Conservation (phyloP, 2,329 filamentous ascomycete genomes). For the Coccinonectria pachysandricola region DNA sequence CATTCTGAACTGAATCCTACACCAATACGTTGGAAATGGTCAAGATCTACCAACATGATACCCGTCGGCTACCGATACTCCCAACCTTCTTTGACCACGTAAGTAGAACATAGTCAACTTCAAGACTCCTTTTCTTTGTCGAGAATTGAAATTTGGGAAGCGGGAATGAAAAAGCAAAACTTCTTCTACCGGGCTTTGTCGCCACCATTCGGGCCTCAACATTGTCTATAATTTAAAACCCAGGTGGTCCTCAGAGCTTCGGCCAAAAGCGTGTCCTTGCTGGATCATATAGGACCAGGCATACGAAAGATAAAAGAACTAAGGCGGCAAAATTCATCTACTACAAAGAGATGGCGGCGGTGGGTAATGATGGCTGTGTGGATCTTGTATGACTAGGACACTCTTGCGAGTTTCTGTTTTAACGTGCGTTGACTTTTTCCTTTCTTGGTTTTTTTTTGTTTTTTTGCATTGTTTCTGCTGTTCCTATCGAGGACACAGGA, state of each 20-base stretch:
- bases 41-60: slow-evolving; percentile 13
- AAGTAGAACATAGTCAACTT: slow-evolving; percentile 17
- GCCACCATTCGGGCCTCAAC: too few species aligned
- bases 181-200: slow-evolving; percentile 22
- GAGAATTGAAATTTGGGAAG: slow-evolving; percentile 12
- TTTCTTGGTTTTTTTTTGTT: slow-evolving; percentile 11
- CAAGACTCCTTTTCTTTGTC: slow-evolving; percentile 20
- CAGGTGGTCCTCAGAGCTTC: slow-evolving; percentile 22
- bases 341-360: slow-evolving; percentile 8
- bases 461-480: slow-evolving; percentile 7
- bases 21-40: slow-evolving; percentile 7
- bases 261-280: slow-evolving; percentile 31
- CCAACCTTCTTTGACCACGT: slow-evolving; percentile 10
- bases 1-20: slow-evolving; percentile 41
- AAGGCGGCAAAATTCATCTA: slow-evolving; percentile 18
- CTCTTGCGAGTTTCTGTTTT: slow-evolving; percentile 7
- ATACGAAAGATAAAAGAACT: slow-evolving; percentile 21
- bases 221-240: slow-evolving; percentile 25
- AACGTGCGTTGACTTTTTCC: too few species aligned
- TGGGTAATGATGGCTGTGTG: slow-evolving; percentile 10
- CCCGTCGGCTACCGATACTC: slow-evolving; percentile 11
- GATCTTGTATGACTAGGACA: slow-evolving; percentile 24
- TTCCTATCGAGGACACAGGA: slow-evolving; percentile 4
- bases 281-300: slow-evolving; percentile 31
- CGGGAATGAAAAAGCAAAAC: slow-evolving; percentile 21